Evolutionary conservation across 805 yeast genomes (phyloP), one percentile per base, ranked within the genome.

Genomic region (Candida corydali): DNA sequence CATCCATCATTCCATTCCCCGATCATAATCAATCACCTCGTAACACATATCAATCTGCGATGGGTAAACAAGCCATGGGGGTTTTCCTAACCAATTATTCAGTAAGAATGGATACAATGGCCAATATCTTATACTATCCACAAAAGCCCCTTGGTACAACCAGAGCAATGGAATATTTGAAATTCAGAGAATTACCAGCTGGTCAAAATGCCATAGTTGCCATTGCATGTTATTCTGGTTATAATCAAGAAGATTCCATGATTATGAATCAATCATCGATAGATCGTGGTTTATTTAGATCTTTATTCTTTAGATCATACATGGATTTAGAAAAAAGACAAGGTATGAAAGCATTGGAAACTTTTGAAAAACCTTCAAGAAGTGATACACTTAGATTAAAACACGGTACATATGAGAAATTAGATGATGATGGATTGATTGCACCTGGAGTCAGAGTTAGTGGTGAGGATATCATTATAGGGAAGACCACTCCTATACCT

Each of bases 1-100:
- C 99, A 4, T 86, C 96, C 19, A 88, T 93, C 59, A 93, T 93
- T 74, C 99, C 99, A 14, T 93, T 93, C 85, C 99, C 99, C 10
- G 98, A 93, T 68, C 99, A 93, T 65, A 93, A 93, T 64, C 98
- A 93, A 72, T 89, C 97, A 42, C 98, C 98, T 42, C 91, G 98
- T 80, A 93, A 93, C 59, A 93, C 98, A 3, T 93, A 93, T 65
- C 98, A 93, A 70, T 89, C 96, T 59, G 98, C 98, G 46, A 93
- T 93, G 98, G 98, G 98, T 79, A 93, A 93, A 65, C 98, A 93
- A 69, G 98, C 98, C 40, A 93, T 93, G 98, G 98, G 98, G 59
- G 98, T 93, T 8, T 91, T 86, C 63, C 74, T 91, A 53, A 93
- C 98, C 4, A 93, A 93, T 57, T 93, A 91, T 62, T 77, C 82